Conservation (phyloP, 1,139 yeast genomes). For the Blastobotrys indianensis region DNA sequence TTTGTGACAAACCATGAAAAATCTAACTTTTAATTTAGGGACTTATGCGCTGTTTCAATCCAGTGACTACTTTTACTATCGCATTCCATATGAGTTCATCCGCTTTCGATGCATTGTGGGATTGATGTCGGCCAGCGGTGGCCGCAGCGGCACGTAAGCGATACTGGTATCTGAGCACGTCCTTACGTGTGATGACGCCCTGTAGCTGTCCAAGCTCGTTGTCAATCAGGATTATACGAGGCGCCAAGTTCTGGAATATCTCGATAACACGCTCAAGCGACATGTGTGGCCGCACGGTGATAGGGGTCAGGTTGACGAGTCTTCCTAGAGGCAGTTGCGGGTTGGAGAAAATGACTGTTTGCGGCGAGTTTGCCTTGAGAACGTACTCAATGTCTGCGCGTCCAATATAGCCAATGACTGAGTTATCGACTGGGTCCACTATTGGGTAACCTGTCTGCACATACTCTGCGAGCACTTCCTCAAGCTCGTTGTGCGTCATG, state of each 20-base stretch:
- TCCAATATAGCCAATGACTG: constrained; percentile 33
- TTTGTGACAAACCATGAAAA: too few species aligned
- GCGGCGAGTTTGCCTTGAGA: not conserved
- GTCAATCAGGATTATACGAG: constrained; percentile 65
- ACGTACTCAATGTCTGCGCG: constrained; percentile 30
- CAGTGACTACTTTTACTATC: constrained; percentile 3
- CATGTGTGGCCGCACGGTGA: constrained; percentile 50
- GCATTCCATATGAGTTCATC: constrained; percentile 24
- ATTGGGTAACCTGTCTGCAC: constrained; percentile 47
- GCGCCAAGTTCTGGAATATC: constrained; percentile 74
- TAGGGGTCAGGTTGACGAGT: constrained; percentile 55
- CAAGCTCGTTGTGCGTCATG: constrained; percentile 7
- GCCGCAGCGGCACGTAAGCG: constrained; percentile 3
- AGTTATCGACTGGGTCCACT: constrained; percentile 22
- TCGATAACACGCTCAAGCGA: constrained; percentile 61
- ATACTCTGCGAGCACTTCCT: constrained; percentile 34
- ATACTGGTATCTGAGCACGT: constrained; percentile 48
- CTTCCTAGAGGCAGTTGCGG: constrained; percentile 14
- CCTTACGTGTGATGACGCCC: constrained; percentile 66
- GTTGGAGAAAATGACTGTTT: not conserved
- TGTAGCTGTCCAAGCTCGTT: constrained; percentile 45
- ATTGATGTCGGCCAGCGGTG: constrained; percentile 12
- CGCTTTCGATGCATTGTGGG: constrained; percentile 23
- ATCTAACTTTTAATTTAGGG: too few species aligned
- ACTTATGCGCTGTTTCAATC: not conserved